Conservation (phyloP, 345 rosid genomes). For the Litchi chinensis region DNA sequence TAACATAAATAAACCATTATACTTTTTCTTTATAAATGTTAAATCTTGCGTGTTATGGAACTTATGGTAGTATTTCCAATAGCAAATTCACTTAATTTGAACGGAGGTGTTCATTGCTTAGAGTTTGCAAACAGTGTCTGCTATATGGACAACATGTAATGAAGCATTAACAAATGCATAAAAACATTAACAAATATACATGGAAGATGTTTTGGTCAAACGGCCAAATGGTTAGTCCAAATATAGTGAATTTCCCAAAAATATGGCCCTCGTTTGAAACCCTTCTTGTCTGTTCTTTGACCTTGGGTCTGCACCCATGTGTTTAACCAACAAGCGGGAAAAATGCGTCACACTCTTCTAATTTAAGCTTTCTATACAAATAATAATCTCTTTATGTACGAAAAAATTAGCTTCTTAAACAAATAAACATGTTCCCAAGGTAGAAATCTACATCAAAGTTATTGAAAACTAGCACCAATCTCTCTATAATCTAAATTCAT, state of each 20-base stretch:
- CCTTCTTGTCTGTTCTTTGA: slow-evolving; percentile 17
- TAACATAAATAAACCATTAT: too few relatives aligned
- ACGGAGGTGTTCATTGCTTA: slow-evolving; percentile 24
- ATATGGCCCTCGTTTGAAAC: slow-evolving; percentile 17
- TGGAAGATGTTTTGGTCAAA: slow-evolving; percentile 37
- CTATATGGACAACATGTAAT: slow-evolving; percentile 25
- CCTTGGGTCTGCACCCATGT: slow-evolving; percentile 19
- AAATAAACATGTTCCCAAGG: slow-evolving; percentile 27
- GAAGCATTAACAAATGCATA: slow-evolving; percentile 21
- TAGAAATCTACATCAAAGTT: slow-evolving; percentile 25
- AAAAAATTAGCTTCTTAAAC: slow-evolving; percentile 22
- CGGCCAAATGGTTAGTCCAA: slow-evolving; percentile 28
- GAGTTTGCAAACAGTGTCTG: slow-evolving; percentile 38
- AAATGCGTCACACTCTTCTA: slow-evolving; percentile 46
- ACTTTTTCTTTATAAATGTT: too few relatives aligned
- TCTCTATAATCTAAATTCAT: not conserved
- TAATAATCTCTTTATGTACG: slow-evolving; percentile 42
- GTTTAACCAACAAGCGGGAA: slow-evolving; percentile 26
- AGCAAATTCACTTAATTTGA: not conserved
- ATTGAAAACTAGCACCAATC: slow-evolving; percentile 9
- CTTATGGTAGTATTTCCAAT: too few relatives aligned
- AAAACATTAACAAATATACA: not conserved
- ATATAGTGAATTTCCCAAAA: slow-evolving; percentile 33
- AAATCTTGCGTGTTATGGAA: too few relatives aligned
- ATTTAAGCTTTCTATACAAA: slow-evolving; percentile 34